Percentiles rank a stretch among this genome's conserved stretches.
Conservation (phyloP, 2,329 filamentous ascomycete species). For the Fusarium coicis region DNA sequence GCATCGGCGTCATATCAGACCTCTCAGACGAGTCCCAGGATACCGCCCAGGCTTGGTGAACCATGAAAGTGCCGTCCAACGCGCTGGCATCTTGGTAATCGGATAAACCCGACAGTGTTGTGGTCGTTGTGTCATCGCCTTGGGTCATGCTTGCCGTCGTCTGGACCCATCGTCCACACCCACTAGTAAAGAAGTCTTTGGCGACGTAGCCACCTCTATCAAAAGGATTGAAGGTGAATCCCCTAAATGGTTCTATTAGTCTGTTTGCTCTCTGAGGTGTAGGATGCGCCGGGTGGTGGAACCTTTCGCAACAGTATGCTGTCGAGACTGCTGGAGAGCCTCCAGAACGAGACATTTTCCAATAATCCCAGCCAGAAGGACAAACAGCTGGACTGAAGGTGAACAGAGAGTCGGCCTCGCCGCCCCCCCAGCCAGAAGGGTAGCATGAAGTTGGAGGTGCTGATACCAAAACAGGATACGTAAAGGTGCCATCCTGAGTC, state of each 20-base stretch:
- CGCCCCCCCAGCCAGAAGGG: not conserved
- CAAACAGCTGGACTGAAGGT: not conserved
- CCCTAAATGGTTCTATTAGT: not conserved
- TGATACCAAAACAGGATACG: not conserved
- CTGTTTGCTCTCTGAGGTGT: not conserved
- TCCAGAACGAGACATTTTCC: not conserved
- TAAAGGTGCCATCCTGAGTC: not conserved
- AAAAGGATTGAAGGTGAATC: not conserved
- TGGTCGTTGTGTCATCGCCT: not conserved
- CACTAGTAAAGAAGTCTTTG: not conserved
- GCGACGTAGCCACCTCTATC: not conserved
- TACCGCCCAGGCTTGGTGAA: conserved; percentile 1
- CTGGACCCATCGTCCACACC: not conserved
- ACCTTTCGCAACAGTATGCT: not conserved
- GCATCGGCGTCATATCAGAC: not conserved
- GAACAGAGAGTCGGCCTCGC: not conserved
- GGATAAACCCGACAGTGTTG: not conserved
- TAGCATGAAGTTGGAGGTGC: not conserved
- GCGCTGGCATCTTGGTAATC: not conserved
- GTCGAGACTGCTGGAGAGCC: not conserved
- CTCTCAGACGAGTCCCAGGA: not conserved
- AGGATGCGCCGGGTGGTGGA: not conserved
- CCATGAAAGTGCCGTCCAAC: not conserved
- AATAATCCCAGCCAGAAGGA: not conserved
- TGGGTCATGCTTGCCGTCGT: not conserved